A percentile compares a stretch with the other conserved stretches of the same genome.
Conservation (phyloP, 106 monocot species). For the Platanthera zijinensis region DNA sequence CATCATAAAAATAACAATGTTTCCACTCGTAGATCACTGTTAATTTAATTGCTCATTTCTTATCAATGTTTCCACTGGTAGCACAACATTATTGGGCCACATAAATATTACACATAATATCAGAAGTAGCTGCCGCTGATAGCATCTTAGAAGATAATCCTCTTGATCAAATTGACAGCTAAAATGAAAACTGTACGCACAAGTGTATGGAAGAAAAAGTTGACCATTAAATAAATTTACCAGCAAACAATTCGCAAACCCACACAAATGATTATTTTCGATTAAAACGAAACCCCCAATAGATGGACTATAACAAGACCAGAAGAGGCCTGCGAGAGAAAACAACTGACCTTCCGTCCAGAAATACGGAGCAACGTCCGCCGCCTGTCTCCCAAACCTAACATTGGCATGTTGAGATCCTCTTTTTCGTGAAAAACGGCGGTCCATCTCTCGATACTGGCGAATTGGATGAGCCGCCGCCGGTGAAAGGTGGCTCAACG, state of each 20-base stretch:
- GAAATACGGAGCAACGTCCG: not conserved
- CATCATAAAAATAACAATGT: not conserved
- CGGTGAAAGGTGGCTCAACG: not conserved
- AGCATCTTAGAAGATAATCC: not conserved
- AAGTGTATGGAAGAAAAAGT: too few relatives aligned
- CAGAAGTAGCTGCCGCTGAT: not conserved
- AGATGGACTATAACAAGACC: not conserved
- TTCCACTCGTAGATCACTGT: not conserved
- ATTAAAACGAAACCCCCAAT: not conserved
- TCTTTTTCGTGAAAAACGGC: not conserved
- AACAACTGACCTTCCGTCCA: not conserved
- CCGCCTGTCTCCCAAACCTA: not conserved
- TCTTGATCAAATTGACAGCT: not conserved
- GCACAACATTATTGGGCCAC: not conserved
- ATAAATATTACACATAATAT: not conserved
- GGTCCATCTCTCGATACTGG: not conserved
- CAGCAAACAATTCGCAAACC: not conserved
- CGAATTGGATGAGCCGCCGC: not conserved
- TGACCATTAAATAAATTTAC: not conserved
- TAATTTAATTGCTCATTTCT: not conserved
- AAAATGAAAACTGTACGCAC: not conserved
- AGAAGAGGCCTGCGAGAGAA: not conserved
- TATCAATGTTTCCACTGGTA: not conserved
- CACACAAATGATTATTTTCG: not conserved
- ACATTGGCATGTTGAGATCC: not conserved